A percentile compares a stretch with the other conserved stretches of the same genome.
phyloP scores from a whole-genome alignment of 805 yeast species.

The Starmerella gropengiesseri region DNA sequence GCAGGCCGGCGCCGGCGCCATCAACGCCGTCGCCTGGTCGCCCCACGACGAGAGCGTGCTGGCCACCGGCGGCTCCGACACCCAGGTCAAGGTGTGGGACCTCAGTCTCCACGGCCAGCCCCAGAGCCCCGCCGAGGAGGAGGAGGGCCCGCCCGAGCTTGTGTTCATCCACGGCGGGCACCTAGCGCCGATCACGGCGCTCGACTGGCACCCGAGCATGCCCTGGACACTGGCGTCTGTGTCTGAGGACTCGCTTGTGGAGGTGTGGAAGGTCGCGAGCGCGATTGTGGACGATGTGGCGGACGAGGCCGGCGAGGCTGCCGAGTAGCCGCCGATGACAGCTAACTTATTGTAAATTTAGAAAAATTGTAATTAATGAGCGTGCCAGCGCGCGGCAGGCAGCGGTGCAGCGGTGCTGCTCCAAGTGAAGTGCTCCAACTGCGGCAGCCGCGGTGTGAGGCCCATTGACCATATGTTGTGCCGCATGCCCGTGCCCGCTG shows the following conservation, averaged over 20 bases:
- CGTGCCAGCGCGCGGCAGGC: neutral
- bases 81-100: slow-evolving; percentile 68
- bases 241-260: slow-evolving; percentile 66
- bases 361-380: neutral
- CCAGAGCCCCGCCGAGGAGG: slow-evolving; percentile 44
- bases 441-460: no score
- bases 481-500: neutral
- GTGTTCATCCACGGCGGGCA: slow-evolving; percentile 82
- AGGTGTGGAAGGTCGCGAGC: slow-evolving; percentile 62
- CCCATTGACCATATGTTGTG: neutral
- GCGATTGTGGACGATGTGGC: slow-evolving; percentile 29
- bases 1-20: slow-evolving; percentile 52
- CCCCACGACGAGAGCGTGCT: slow-evolving; percentile 41
- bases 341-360: neutral
- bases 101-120: slow-evolving; percentile 42
- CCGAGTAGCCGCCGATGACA: neutral
- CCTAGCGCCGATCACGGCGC: slow-evolving; percentile 54
- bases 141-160: slow-evolving; percentile 65
- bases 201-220: slow-evolving; percentile 54
- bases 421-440: no score
- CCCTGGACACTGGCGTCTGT: slow-evolving; percentile 52
- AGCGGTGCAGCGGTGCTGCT: neutral
- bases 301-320: slow-evolving; percentile 2
- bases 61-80: slow-evolving; percentile 53
- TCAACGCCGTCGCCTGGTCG: slow-evolving; percentile 47